Evolutionary conservation across 768 basidiomycete genomes (phyloP), one percentile per base, ranked within the genome.

Genomic region (Suillus luteus): DNA sequence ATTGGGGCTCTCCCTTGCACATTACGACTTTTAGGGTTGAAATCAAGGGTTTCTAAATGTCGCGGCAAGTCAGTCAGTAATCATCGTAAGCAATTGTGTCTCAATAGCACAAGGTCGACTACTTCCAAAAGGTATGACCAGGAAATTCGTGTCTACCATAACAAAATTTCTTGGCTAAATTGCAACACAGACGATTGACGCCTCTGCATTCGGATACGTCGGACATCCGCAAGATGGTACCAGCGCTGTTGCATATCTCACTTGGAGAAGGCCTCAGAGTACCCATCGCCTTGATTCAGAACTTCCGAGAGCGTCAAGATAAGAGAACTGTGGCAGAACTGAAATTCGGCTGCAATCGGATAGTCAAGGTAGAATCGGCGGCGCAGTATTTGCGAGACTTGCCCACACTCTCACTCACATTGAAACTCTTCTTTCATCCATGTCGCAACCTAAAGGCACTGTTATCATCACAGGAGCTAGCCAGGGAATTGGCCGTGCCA

Each of bases 401-500:
- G 15, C 27, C 49, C 14, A 51, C 27, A 27, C 15, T 15, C 27
- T 51, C 8, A 1, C 49, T 10, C 27, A 4, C 27, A 51, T 51
- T 51, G 7, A 51, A 27, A 51, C 8, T 51, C 14, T 2, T 51
- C 49, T 12, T 14, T 51, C 49, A 31, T 51, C 27, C 49, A 60
- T 51, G 49, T 51, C 27, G 14, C 49, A 51, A 51, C 8, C 49
- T 17, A 51, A 51, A 27, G 52, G 76, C 46, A 73, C 80, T 49
- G 82, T 80, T 3, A 68, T 82, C 59, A 72, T 84, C 41, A 83
- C 82, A 0, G 83, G 82, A 31, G 77, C 76, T 12, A 75, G 76
- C 2, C 79, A 77, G 57, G 85, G 85, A 27, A 83, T 85, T 15
- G 85, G 84, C 1, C 75, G 76, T 43, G 81, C 79, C 40, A 81